Evolutionary conservation across 176 grass and related monocot species (phyloP).

Genomic region (Eleusine coracana): DNA sequence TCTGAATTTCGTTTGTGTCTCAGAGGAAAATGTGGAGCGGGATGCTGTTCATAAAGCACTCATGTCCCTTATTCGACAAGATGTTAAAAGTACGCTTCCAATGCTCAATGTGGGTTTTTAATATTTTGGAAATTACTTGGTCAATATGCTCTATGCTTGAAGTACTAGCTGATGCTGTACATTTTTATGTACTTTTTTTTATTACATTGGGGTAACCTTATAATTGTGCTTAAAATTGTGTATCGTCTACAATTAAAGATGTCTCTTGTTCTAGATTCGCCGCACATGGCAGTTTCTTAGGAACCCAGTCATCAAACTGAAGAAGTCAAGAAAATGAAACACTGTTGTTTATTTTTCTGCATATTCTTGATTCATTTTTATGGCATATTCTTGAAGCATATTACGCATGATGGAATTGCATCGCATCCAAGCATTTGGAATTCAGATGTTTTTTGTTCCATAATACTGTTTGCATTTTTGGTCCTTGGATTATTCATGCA

Average conservation of each 20-base stretch:
- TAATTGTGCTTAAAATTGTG: slow-evolving; percentile 13
- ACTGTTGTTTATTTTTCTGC: slow-evolving; percentile 14
- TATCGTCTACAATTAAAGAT: slow-evolving; percentile 10
- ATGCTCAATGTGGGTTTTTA: slow-evolving; percentile 26
- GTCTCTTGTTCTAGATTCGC: slow-evolving; percentile 20
- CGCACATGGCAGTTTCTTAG: slow-evolving; percentile 8
- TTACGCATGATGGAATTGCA: neutral
- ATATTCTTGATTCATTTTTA: neutral
- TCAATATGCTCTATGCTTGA: slow-evolving; percentile 18
- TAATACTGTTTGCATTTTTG: slow-evolving; percentile 10
- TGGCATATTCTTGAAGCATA: slow-evolving; percentile 13
- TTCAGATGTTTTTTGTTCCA: slow-evolving; percentile 28
- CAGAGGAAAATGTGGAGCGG: slow-evolving; percentile 98
- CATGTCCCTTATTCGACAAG: slow-evolving; percentile 92
- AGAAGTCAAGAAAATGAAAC: neutral
- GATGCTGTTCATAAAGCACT: slow-evolving; percentile 99
- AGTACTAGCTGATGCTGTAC: slow-evolving; percentile 3
- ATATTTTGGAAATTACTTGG: slow-evolving; percentile 8
- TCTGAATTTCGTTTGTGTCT: slow-evolving; percentile 37
- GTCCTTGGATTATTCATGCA: neutral
- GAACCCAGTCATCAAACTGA: neutral
- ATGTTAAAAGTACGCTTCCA: slow-evolving; percentile 79
- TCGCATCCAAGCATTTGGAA: neutral
- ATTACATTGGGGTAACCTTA: neutral
- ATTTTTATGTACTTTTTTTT: slow-evolving; percentile 20